A percentile compares a stretch with the other conserved stretches of the same genome.
phyloP scores from a whole-genome alignment of 2,329 filamentous ascomycete species.

The Phialocephala sp. region DNA sequence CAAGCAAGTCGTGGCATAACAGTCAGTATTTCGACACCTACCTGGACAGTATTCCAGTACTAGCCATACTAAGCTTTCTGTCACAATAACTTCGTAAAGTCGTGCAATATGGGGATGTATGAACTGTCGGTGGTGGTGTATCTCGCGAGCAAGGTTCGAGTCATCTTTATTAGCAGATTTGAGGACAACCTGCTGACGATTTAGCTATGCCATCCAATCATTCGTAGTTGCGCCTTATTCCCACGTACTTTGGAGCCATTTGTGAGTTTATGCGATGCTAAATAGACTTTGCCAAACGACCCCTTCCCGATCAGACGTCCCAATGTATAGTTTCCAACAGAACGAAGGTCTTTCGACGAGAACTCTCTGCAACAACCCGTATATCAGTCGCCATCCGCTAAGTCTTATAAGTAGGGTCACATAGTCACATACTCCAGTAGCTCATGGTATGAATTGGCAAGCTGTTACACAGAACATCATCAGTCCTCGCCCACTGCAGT shows the following conservation, averaged over 20 bases:
- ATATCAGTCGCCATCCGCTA: conserved; percentile 31
- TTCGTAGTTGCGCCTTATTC: neutral
- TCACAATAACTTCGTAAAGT: conserved; percentile 97
- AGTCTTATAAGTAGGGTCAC: conserved; percentile 43
- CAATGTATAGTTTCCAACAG: conserved; percentile 92
- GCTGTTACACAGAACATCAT: conserved; percentile 60
- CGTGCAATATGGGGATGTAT: conserved; percentile 96
- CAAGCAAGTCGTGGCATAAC: conserved; percentile 9
- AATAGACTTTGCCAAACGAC: conserved; percentile 97
- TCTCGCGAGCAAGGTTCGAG: conserved; percentile 93
- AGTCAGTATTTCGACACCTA: conserved; percentile 48
- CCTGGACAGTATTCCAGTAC: conserved; percentile 95
- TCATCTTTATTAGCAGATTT: conserved; percentile 98
- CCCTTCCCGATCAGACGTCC: conserved; percentile 95
- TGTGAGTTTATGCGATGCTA: conserved; percentile 94
- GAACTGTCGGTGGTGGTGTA: conserved; percentile 98
- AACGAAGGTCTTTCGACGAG: conserved; percentile 85
- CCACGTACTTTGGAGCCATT: conserved; percentile 88
- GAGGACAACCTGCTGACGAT: conserved; percentile 77
- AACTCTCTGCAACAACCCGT: conserved; percentile 73
- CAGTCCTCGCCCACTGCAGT: conserved; percentile 19
- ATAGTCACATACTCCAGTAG: conserved; percentile 84
- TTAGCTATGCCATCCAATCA: neutral
- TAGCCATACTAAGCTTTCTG: conserved; percentile 92
- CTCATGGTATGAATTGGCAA: conserved; percentile 96